These are phyloP conservation scores for Pelargonium cotyledonis DNA, from an alignment of 441 rosid genomes.

Conservation along the genomic window DNA sequence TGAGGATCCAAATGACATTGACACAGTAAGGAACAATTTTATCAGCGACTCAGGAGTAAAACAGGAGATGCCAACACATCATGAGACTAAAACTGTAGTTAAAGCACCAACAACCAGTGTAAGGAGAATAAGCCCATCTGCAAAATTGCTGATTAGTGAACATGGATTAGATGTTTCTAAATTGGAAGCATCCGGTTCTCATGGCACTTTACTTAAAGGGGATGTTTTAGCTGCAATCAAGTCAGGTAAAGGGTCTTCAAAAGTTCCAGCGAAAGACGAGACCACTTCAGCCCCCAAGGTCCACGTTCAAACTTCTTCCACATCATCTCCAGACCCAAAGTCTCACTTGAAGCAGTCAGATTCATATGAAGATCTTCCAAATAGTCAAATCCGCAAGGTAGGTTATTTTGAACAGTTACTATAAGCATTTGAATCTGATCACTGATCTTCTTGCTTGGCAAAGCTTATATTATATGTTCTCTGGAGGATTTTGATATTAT, in stretches of 20 bases:
- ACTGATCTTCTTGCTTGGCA: not conserved
- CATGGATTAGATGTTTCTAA: constrained; percentile 74
- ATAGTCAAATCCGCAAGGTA: constrained; percentile 99
- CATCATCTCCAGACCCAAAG: constrained; percentile 31
- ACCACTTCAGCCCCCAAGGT: constrained; percentile 36
- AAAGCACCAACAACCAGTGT: constrained; percentile 35
- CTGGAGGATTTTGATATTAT: not conserved
- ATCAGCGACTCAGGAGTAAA: constrained; percentile 36
- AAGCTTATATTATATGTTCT: not conserved
- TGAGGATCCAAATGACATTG: constrained; percentile 74
- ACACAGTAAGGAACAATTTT: constrained; percentile 53
- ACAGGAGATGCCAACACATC: constrained; percentile 38
- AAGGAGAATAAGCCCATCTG: constrained; percentile 87
- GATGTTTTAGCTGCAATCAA: constrained; percentile 77
- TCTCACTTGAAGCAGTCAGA: constrained; percentile 39
- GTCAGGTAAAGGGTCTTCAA: constrained; percentile 56
- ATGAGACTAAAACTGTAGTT: constrained; percentile 37
- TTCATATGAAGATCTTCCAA: constrained; percentile 77
- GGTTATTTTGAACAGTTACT: constrained; percentile 6
- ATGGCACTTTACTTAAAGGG: constrained; percentile 76
- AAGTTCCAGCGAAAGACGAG: constrained; percentile 34
- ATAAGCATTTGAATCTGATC: not conserved
- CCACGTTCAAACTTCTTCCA: constrained; percentile 34
- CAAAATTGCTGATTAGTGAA: constrained; percentile 68
- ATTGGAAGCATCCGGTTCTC: constrained; percentile 73